Percentiles rank a stretch among this genome's conserved stretches.
phyloP scores from a whole-genome alignment of 1,139 yeast genomes.

The Geotrichum citri-aurantii region DNA sequence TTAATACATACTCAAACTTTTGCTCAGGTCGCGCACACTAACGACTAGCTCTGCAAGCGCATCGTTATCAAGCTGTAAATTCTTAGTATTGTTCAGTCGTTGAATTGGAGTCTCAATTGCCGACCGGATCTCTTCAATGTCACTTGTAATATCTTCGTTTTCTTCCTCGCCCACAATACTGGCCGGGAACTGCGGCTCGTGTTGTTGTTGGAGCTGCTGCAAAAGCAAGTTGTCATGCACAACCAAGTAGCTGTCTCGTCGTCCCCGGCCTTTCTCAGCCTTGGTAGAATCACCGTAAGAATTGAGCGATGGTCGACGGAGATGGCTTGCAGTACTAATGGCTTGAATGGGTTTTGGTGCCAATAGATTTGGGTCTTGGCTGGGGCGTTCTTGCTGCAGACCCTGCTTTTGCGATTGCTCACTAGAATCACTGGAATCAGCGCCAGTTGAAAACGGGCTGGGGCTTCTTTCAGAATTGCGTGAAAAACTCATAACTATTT shows the following conservation, averaged over 20 bases:
- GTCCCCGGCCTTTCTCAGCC: not conserved
- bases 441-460: not conserved
- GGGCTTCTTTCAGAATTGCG: not conserved
- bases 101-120: not conserved
- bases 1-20: conserved; percentile 33
- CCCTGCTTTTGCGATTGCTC: not conserved
- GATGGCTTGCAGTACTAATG: not conserved
- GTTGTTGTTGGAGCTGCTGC: not conserved
- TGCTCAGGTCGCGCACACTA: conserved; percentile 39
- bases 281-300: not conserved
- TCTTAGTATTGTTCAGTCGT: not conserved
- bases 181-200: not conserved
- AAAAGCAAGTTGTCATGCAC: not conserved
- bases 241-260: not conserved
- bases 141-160: not conserved
- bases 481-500: not conserved
- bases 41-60: conserved; percentile 39
- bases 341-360: not conserved
- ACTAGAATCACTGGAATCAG: not conserved
- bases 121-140: not conserved
- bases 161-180: not conserved
- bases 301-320: not conserved
- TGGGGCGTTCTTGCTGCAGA: not conserved
- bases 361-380: not conserved
- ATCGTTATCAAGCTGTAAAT: conserved; percentile 32